A percentile compares a stretch with the other conserved stretches of the same genome.
Conservation (phyloP, 2,329 filamentous ascomycete species). For the Epichloe scottii region DNA sequence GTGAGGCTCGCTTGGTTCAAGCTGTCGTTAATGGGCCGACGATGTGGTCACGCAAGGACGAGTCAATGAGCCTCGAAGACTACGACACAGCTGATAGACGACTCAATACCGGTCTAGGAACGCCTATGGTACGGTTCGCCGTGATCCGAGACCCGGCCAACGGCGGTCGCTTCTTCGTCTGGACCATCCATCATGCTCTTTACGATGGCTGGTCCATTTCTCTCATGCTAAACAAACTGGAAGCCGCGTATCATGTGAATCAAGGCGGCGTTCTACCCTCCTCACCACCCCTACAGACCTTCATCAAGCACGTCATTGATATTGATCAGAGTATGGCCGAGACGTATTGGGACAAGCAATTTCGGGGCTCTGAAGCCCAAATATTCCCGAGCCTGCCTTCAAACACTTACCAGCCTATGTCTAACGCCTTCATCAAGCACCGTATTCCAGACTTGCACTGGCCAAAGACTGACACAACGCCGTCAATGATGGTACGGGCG, state of each 20-base stretch:
- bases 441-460: not conserved
- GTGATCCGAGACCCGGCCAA: conserved; percentile 3
- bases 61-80: conserved; percentile 10
- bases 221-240: conserved; percentile 29
- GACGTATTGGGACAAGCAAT: not conserved
- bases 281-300: not conserved
- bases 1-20: conserved; percentile 23
- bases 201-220: conserved; percentile 42
- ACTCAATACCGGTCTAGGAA: conserved; percentile 25
- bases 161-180: conserved; percentile 11
- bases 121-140: conserved; percentile 6
- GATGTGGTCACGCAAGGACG: conserved; percentile 6
- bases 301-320: not conserved
- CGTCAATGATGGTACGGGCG: conserved; percentile 11
- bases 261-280: conserved; percentile 7
- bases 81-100: conserved; percentile 27
- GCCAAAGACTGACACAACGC: conserved; percentile 5
- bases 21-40: conserved; percentile 18
- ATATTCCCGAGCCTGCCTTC: conserved; percentile 4
- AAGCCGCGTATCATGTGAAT: conserved; percentile 21
- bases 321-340: not conserved
- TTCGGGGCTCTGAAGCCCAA: conserved; percentile 11
- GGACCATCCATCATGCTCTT: conserved; percentile 37
- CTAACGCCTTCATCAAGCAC: conserved; percentile 1
- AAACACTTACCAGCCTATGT: conserved; percentile 1